A percentile compares a stretch with the other conserved stretches of the same genome.
phyloP scores from a whole-genome alignment of 176 grass and related monocot genomes.

The Carex pumila region DNA sequence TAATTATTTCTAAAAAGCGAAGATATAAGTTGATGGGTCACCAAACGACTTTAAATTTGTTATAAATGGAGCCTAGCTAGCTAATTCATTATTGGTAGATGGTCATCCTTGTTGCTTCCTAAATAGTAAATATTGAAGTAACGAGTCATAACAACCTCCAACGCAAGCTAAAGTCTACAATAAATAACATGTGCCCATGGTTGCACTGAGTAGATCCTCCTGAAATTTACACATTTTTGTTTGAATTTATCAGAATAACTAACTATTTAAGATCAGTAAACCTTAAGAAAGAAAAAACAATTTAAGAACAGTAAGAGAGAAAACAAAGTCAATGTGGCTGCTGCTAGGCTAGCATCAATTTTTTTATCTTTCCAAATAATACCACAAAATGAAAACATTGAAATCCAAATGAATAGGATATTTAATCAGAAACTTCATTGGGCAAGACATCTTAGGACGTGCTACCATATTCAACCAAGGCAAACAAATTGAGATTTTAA shows the following conservation, averaged over 20 bases:
- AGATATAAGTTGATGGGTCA: neutral
- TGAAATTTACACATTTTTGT: neutral
- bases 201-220: neutral
- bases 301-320: too few species aligned
- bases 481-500: neutral
- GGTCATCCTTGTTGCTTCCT: neutral
- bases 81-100: conserved; percentile 17
- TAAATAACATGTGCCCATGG: neutral
- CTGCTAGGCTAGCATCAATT: neutral
- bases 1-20: neutral
- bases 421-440: neutral
- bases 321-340: neutral
- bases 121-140: neutral
- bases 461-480: neutral
- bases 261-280: neutral
- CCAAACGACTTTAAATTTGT: conserved; percentile 4
- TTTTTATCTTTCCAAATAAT: neutral
- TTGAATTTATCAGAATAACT: neutral
- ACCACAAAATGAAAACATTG: neutral
- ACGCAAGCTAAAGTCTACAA: neutral
- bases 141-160: neutral
- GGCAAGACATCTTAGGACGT: neutral
- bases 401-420: neutral
- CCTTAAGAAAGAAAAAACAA: too few species aligned
- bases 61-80: neutral